Evolutionary conservation across 2,329 filamentous ascomycete genomes (phyloP), one percentile per base, ranked within the genome.

Genomic region (Aspergillus sp.): DNA sequence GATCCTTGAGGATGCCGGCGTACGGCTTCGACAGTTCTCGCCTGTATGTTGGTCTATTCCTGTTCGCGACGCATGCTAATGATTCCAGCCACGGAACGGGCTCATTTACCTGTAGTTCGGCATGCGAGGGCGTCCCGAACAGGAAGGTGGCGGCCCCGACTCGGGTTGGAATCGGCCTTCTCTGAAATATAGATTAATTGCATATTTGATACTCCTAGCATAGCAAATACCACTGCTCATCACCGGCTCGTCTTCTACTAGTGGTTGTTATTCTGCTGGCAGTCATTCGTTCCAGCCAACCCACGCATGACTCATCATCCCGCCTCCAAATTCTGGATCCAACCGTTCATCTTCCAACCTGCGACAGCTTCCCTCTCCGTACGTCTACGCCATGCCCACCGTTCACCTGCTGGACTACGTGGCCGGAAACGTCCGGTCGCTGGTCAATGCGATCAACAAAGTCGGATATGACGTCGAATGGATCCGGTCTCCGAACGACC

Each of bases 381-480:
- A 17, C 20, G 19, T 28, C 31, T n/a, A n/a, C 34, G 36, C 34
- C 31, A 69, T 68, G 65, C 62, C 66, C 24, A 67, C 58, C 16
- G 67, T 69, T 34, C 64, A 70, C 45, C 52, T 70, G 24, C 68
- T 80, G 33, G 76, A 96, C 67, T 96, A 95, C 59, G 89, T 95
- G 45, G 89, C 91, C 40, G 91, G 91, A 55, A 98, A 98, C 61
- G 80, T 98, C 49, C 82, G 89, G 44, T 95, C 88, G 43, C 75
- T 98, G 51, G 89, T 88, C 56, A 98, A 98, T 69, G 91, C 89
- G 50, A 93, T 98, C 53, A 89, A 98, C 61, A 93, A 91, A 63
- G 74, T 89, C 37, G 91, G 91, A 40, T 96, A 89, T 59, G 75
- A 83, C 27, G 85, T 98, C 29, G 83, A 91, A 67, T 96, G 89